A percentile compares a stretch with the other conserved stretches of the same genome.
phyloP scores from a whole-genome alignment of 495 filamentous ascomycete genomes.

The Penicillium fimorum region DNA sequence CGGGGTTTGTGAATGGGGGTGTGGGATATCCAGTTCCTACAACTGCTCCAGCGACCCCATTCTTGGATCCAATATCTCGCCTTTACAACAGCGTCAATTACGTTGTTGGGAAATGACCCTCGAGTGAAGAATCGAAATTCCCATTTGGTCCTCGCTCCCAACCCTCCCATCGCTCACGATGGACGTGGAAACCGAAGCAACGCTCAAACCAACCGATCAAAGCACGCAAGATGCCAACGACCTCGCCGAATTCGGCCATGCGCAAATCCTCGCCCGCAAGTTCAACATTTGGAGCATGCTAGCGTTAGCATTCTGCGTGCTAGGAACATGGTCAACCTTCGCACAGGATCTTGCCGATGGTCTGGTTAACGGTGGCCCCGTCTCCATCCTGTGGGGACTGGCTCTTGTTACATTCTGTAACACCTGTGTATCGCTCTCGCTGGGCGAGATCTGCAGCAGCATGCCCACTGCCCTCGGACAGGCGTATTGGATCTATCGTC shows the following conservation, averaged over 20 bases:
- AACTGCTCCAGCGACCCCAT: not conserved
- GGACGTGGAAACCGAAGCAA: slow-evolving; percentile 34
- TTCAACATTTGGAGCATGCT: slow-evolving; percentile 51
- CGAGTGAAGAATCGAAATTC: not conserved
- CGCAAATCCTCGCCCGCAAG: slow-evolving; percentile 47
- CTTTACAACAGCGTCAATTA: not conserved
- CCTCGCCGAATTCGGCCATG: slow-evolving; percentile 50
- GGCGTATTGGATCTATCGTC: slow-evolving; percentile 45
- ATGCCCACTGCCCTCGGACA: slow-evolving; percentile 49
- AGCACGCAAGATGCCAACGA: slow-evolving; percentile 47
- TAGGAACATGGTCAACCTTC: slow-evolving; percentile 49
- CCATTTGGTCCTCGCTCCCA: not conserved
- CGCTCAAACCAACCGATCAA: slow-evolving; percentile 36
- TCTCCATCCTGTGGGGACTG: slow-evolving; percentile 50
- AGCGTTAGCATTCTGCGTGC: slow-evolving; percentile 43
- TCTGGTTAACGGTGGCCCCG: slow-evolving; percentile 43
- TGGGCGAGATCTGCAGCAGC: slow-evolving; percentile 46
- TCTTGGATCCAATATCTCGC: not conserved
- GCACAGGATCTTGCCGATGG: slow-evolving; percentile 45
- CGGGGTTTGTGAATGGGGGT: slow-evolving; percentile 16
- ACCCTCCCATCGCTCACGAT: slow-evolving; percentile 11
- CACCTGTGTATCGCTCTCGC: slow-evolving; percentile 43
- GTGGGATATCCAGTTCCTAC: not conserved
- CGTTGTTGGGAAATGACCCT: slow-evolving; percentile 20
- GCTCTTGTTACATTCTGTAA: slow-evolving; percentile 44